Evolutionary conservation across 2,329 filamentous ascomycete genomes (phyloP).

Genomic region (Trichophyton mentagrophytes): DNA sequence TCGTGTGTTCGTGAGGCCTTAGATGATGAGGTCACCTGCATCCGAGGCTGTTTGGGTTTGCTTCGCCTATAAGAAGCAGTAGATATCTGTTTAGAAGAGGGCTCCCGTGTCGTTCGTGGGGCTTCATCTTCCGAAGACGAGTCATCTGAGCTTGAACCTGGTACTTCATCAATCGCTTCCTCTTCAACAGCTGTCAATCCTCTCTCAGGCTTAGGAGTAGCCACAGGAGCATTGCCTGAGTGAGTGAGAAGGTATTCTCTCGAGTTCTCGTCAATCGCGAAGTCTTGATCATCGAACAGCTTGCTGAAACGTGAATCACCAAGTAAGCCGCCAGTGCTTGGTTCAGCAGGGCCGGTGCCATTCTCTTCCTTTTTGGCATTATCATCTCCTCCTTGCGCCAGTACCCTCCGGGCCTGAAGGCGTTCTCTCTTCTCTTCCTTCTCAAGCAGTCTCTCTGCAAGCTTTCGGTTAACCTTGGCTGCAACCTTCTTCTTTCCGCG

Average conservation of each 20-base stretch:
- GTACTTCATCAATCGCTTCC: conserved; percentile 43
- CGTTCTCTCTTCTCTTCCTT: conserved; percentile 45
- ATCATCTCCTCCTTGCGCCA: conserved; percentile 47
- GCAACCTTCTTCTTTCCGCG: conserved; percentile 82
- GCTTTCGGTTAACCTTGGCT: conserved; percentile 70
- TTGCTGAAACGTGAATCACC: conserved; percentile 75
- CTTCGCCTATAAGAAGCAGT: conserved; percentile 44
- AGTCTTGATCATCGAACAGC: conserved; percentile 87
- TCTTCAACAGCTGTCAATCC: conserved; percentile 52
- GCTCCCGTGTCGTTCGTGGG: conserved; percentile 17
- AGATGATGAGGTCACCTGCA: conserved; percentile 45
- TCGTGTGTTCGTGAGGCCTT: conserved; percentile 34
- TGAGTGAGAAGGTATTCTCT: conserved; percentile 81
- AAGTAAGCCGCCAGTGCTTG: conserved; percentile 45
- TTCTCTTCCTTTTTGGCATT: conserved; percentile 22
- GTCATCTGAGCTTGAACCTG: conserved; percentile 29
- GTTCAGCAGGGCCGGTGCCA: conserved; percentile 2
- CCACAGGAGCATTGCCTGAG: conserved; percentile 54
- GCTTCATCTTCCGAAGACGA: conserved; percentile 24
- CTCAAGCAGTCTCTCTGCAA: conserved; percentile 50
- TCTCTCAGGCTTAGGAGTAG: conserved; percentile 26
- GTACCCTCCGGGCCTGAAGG: conserved; percentile 31
- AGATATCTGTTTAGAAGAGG: conserved; percentile 37
- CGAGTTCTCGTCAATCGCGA: conserved; percentile 78
- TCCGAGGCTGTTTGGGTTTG: conserved; percentile 39